These are phyloP conservation scores for Aureobasidium sp. DNA, from an alignment of 2,329 filamentous ascomycete species.

Conservation along the genomic window DNA sequence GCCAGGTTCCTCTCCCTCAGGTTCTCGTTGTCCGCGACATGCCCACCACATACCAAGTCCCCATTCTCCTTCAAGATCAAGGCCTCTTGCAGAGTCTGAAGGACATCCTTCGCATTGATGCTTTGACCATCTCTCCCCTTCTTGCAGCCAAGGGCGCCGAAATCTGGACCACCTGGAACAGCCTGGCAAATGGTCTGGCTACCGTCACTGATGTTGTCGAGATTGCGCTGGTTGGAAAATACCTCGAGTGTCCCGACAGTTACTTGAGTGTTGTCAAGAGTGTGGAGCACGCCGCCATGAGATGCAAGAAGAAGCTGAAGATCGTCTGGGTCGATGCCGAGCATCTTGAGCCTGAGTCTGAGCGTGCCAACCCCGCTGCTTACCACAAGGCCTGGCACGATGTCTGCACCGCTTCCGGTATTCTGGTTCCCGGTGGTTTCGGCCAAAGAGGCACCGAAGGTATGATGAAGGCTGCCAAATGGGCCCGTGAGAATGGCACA, in stretches of 20 bases:
- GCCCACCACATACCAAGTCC: conserved; percentile 86
- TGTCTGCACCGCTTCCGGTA: conserved; percentile 28
- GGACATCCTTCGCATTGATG: conserved; percentile 56
- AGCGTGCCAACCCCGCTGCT: conserved; percentile 55
- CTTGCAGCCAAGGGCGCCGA: conserved; percentile 54
- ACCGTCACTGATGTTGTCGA: conserved; percentile 60
- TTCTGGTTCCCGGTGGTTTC: conserved; percentile 70
- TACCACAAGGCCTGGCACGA: conserved; percentile 53
- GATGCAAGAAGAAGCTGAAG: conserved; percentile 68
- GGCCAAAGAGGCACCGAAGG: conserved; percentile 76
- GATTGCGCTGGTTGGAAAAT: conserved; percentile 90
- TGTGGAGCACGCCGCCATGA: conserved; percentile 87
- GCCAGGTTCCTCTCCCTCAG: conserved; percentile 76
- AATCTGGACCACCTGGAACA: conserved; percentile 75
- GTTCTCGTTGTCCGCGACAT: conserved; percentile 85
- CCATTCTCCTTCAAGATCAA: conserved; percentile 81
- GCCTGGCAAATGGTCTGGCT: conserved; percentile 58
- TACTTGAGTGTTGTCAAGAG: conserved; percentile 81
- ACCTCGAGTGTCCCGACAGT: conserved; percentile 73
- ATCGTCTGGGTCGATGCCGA: conserved; percentile 79
- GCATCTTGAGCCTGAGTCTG: conserved; percentile 63
- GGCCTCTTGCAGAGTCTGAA: conserved; percentile 61
- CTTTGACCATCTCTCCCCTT: conserved; percentile 37
- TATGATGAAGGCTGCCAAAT: conserved; percentile 82
- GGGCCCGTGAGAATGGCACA: conserved; percentile 71